Conservation (phyloP, 352 stramenopile species). For the Blastocystis sp. region DNA sequence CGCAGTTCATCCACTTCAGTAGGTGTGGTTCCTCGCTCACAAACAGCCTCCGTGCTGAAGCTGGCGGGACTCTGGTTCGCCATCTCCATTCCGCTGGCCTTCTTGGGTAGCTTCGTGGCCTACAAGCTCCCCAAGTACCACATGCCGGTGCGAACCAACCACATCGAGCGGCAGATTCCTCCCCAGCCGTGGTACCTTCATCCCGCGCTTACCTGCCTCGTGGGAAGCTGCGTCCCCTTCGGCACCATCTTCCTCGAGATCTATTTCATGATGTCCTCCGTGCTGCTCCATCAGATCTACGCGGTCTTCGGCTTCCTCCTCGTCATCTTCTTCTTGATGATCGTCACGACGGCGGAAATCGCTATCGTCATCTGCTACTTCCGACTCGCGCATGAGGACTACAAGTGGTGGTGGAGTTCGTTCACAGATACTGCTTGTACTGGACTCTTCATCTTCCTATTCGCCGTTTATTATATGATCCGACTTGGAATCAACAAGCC, state of each 20-base stretch:
- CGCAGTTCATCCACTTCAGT: slow-evolving; percentile 56
- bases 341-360: slow-evolving; percentile 92
- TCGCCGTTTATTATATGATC: slow-evolving; percentile 94
- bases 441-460: slow-evolving; percentile 93
- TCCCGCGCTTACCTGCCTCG: slow-evolving; percentile 79
- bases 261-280: slow-evolving; percentile 98
- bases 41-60: slow-evolving; percentile 87
- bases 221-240: slow-evolving; percentile 95
- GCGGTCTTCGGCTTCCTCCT: slow-evolving; percentile 99
- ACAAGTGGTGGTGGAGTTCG: slow-evolving; percentile 83
- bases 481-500: slow-evolving; percentile 90
- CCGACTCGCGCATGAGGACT: slow-evolving; percentile 96
- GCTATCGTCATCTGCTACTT: slow-evolving; percentile 99
- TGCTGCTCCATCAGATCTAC: slow-evolving; percentile 98
- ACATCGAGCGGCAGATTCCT: slow-evolving; percentile 69
- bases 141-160: slow-evolving; percentile 69
- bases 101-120: slow-evolving; percentile 91
- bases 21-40: slow-evolving; percentile 73
- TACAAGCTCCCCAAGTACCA: slow-evolving; percentile 63
- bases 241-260: slow-evolving; percentile 98
- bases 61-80: slow-evolving; percentile 92
- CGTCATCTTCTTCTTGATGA: slow-evolving; percentile 89
- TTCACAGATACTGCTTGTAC: slow-evolving; percentile 87
- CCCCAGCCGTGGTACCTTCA: slow-evolving; percentile 88
- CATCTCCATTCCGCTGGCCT: slow-evolving; percentile 92